Evolutionary conservation across 495 filamentous ascomycete species (phyloP).

Genomic region (Penicillium mononematosum): DNA sequence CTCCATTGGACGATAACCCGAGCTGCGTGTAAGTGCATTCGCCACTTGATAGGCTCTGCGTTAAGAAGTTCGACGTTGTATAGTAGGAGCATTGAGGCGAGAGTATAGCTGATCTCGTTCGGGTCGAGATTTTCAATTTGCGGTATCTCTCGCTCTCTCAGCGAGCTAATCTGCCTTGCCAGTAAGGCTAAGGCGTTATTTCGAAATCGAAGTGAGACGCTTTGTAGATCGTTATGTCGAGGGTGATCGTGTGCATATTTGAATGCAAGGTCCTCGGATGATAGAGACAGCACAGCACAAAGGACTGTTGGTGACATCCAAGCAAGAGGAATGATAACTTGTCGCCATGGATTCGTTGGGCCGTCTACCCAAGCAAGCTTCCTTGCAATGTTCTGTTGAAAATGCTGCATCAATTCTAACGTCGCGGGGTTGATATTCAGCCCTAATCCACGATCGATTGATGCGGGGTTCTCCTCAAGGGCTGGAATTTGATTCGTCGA

Average conservation of each 20-base stretch:
- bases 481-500: background rate
- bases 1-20: constrained; percentile 22
- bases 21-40: constrained; percentile 25
- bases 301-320: constrained; percentile 8
- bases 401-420: too few relatives aligned
- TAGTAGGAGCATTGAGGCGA: constrained; percentile 22
- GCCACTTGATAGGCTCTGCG: constrained; percentile 20
- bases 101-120: background rate
- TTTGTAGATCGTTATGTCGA: constrained; percentile 1
- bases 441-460: background rate
- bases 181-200: constrained; percentile 10
- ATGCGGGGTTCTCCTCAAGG: background rate
- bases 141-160: too few relatives aligned
- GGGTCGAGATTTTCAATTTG: background rate
- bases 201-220: constrained; percentile 1
- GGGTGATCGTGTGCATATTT: constrained; percentile 9
- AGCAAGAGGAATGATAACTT: constrained; percentile 17
- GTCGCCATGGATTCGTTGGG: constrained; percentile 17
- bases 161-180: background rate
- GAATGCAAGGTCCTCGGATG: constrained; percentile 14
- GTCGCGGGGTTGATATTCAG: background rate
- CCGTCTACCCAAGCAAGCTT: constrained; percentile 19
- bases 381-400: constrained; percentile 5
- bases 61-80: constrained; percentile 25
- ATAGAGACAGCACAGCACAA: constrained; percentile 11